A percentile compares a stretch with the other conserved stretches of the same genome.
Conservation (phyloP, 139 green algal genomes). For the Klebsormidium nitens region DNA sequence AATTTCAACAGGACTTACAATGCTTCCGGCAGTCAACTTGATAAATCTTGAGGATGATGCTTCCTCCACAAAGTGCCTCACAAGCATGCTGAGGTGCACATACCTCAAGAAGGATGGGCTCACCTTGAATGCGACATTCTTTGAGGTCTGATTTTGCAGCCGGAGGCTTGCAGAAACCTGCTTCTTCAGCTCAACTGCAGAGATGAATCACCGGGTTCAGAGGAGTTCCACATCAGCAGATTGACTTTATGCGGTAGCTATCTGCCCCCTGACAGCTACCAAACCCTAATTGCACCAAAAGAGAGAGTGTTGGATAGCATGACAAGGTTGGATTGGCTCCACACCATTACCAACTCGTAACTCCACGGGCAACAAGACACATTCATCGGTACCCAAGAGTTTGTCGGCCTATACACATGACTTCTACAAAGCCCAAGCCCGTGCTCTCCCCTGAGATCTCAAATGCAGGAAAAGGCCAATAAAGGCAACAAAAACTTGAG, state of each 20-base stretch:
- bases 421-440: no score
- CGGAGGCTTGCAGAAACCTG: constrained; percentile 61
- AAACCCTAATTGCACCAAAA: background rate
- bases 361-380: no score
- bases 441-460: no score
- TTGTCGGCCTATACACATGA: no score
- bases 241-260: background rate
- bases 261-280: background rate
- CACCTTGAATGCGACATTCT: constrained; percentile 65
- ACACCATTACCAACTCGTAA: background rate
- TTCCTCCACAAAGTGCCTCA: no score
- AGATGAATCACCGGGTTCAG: background rate
- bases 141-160: constrained; percentile 52
- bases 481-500: no score
- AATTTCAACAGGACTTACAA: no score
- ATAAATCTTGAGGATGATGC: no score
- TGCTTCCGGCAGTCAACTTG: no score
- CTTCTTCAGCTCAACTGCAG: constrained; percentile 63
- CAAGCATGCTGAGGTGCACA: background rate
- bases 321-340: background rate
- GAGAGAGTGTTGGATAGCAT: background rate
- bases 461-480: no score
- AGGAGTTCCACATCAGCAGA: no score
- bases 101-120: background rate
- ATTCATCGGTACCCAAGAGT: no score